Conservation (phyloP, 225 moss, liverwort and hornwort species). For the Lunularia cruciata region DNA sequence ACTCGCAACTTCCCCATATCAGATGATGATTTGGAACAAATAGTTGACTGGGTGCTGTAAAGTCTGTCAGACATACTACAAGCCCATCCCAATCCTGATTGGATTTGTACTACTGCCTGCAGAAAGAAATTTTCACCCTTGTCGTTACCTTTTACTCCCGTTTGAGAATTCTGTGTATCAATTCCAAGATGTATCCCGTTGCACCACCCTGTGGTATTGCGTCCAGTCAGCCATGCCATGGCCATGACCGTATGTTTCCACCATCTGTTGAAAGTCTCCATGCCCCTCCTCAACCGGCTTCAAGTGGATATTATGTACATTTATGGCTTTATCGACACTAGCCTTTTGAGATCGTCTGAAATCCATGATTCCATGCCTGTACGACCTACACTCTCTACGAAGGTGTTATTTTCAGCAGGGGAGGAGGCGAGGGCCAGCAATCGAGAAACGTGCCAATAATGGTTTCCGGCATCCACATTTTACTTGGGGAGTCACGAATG, state of each 20-base stretch:
- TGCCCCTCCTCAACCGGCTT: constrained; percentile 10
- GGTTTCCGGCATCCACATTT: constrained; percentile 1
- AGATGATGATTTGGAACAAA: not conserved
- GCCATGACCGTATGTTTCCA: not conserved
- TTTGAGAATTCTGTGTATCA: constrained; percentile 9
- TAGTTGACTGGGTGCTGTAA: constrained; percentile 31
- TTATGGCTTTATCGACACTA: not conserved
- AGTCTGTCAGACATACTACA: constrained; percentile 27
- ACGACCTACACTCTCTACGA: not conserved
- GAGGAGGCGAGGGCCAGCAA: not conserved
- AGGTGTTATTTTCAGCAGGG: not conserved
- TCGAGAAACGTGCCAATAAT: constrained; percentile 2
- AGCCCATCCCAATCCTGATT: constrained; percentile 2
- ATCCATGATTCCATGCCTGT: no score
- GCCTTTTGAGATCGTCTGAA: not conserved
- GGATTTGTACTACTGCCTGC: constrained; percentile 24
- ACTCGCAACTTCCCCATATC: not conserved
- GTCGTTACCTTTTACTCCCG: constrained; percentile 8
- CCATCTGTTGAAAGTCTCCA: not conserved
- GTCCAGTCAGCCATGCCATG: not conserved
- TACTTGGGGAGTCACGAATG: not conserved
- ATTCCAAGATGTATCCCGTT: not conserved
- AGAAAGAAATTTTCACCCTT: constrained; percentile 29
- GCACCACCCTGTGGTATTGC: not conserved
- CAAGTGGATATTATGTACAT: constrained; percentile 10